phyloP scores from a whole-genome alignment of 371 early-diverging fungal genomes.

The Mortierella sp. region DNA sequence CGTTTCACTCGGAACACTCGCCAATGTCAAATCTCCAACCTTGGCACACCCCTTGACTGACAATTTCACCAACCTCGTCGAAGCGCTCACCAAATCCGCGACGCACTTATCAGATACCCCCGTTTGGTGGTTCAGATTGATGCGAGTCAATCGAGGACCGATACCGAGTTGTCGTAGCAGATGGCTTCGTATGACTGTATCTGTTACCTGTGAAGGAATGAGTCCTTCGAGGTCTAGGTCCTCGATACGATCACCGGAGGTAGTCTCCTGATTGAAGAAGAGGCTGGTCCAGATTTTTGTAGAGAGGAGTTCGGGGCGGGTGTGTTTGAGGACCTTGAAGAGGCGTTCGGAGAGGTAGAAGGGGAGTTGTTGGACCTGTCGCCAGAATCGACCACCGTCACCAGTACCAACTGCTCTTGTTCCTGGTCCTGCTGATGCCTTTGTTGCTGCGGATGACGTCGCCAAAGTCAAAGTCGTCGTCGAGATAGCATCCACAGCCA shows the following conservation, averaged over 20 bases:
- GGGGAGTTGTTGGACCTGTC: conserved; percentile 24
- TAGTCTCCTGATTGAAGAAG: conserved; percentile 23
- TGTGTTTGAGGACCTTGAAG: conserved; percentile 31
- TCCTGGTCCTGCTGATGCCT: not conserved
- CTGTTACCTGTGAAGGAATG: conserved; percentile 37
- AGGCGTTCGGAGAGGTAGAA: conserved; percentile 34
- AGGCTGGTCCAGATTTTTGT: conserved; percentile 42
- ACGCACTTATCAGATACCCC: conserved; percentile 30
- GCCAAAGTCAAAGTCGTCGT: too few relatives aligned
- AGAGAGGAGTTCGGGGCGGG: conserved; percentile 35
- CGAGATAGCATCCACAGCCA: conserved; percentile 16
- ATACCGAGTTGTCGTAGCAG: conserved; percentile 20
- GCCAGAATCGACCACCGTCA: conserved; percentile 18
- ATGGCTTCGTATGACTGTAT: conserved; percentile 19
- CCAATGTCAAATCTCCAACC: conserved; percentile 42
- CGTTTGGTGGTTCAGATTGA: conserved; percentile 34
- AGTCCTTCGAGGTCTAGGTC: conserved; percentile 47
- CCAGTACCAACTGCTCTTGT: not conserved
- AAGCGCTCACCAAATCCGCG: conserved; percentile 24
- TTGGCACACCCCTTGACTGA: conserved; percentile 49
- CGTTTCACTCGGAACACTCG: conserved; percentile 14
- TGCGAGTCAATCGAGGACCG: conserved; percentile 29
- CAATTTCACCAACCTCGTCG: conserved; percentile 11
- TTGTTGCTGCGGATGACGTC: not conserved
- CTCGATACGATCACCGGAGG: not conserved